Conservation (phyloP, 2,329 filamentous ascomycete genomes). For the Fusarium zealandicum region DNA sequence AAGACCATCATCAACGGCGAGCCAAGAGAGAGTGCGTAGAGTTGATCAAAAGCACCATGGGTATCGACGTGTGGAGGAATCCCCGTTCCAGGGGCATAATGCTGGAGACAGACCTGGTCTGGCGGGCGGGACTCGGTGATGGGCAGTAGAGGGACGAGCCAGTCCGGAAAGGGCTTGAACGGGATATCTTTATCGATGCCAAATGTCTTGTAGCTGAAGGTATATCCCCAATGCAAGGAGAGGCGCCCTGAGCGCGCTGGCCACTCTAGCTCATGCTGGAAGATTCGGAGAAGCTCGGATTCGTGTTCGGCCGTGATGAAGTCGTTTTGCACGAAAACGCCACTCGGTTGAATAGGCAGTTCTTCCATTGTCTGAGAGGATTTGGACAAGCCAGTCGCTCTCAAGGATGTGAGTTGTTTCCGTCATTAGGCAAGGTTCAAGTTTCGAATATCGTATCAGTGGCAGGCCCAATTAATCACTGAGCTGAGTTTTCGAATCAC, state of each 20-base stretch:
- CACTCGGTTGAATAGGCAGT: slow-evolving; percentile 42
- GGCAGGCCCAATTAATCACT: background rate
- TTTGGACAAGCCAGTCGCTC: too few species aligned
- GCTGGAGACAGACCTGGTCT: slow-evolving; percentile 66
- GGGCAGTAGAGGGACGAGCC: slow-evolving; percentile 58
- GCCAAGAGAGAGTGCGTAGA: slow-evolving; percentile 55
- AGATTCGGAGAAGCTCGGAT: slow-evolving; percentile 50
- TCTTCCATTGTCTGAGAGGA: slow-evolving; percentile 43
- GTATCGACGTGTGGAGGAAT: slow-evolving; percentile 69
- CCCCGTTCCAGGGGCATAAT: slow-evolving; percentile 65
- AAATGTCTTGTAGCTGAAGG: slow-evolving; percentile 66
- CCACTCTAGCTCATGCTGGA: slow-evolving; percentile 56
- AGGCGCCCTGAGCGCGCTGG: slow-evolving; percentile 53
- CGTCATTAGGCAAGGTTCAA: background rate
- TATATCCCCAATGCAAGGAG: slow-evolving; percentile 64
- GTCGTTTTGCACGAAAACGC: slow-evolving; percentile 54
- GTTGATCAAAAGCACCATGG: slow-evolving; percentile 55
- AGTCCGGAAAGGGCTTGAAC: slow-evolving; percentile 58
- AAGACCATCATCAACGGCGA: slow-evolving; percentile 55
- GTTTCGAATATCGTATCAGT: background rate
- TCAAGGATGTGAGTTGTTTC: too few species aligned
- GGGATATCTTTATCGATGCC: slow-evolving; percentile 58
- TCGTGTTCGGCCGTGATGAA: slow-evolving; percentile 58
- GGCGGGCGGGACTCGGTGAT: slow-evolving; percentile 53
- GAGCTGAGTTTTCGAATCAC: background rate